Evolutionary conservation across 2,329 filamentous ascomycete species (phyloP), one percentile per base, ranked within the genome.

Genomic region (Botrytis hyacinthi): DNA sequence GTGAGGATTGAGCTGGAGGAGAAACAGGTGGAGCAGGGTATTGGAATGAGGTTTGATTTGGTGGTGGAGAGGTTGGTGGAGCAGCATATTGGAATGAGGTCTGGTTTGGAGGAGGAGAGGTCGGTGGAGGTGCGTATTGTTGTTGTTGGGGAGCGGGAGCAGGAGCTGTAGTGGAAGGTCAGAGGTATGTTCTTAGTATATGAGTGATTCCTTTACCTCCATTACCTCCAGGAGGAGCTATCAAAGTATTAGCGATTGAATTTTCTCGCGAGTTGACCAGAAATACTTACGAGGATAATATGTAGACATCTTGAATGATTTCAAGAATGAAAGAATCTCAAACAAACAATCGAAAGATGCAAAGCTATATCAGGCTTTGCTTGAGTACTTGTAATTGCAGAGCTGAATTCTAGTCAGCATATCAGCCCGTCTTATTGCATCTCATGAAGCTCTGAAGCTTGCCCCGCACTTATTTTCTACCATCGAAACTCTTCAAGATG

Each of bases 231-330:
- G 79, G 79, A 74, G 80, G 78, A 77, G 80, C 80, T 81, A 59
- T 66, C 37, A 32, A 29, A 70, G 60, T 72, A 66, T 79, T 75
- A 80, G 76, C 74, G 42, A 54, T 42, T n/a, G 40, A 46, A 66
- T 60, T 37, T 46, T n/a, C 40, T 40, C 59, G 62, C 70, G 75
- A 74, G 63, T 14, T 44, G 48, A 44, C 18, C 10, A 16, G 10
- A 46, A n/a, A 54, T 44, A 79, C 80, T 76, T 75, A 82, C 80
- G 80, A 78, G 80, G 80, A 77, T 81, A 81, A 65, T 80, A 80
- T 46, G 75, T 75, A 40, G 79, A 80, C 78, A 80, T 80, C 51
- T 62, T 76, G 70, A 72, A 16, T 42, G 48, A 57, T n/a, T 8
- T 26, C n/a, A 62, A 46, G 5, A n/a, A 37, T 46, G 22, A 61